These are phyloP conservation scores for Moesziomyces aphidis DNA, from an alignment of 1,284 basidiomycete genomes.

Conservation along the genomic window DNA sequence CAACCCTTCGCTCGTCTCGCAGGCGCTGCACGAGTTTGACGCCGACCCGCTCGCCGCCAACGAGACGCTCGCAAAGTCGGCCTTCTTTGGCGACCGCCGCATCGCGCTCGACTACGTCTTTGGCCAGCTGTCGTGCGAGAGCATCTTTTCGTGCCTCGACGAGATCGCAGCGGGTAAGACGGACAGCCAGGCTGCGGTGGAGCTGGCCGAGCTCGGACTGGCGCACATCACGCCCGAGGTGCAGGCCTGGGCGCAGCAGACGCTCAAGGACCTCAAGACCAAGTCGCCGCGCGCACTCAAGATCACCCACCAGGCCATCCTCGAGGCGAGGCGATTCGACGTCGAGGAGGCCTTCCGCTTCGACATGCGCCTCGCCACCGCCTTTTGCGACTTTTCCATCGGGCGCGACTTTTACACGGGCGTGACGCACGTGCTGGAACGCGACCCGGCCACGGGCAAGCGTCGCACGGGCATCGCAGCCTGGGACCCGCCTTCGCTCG, in stretches of 20 bases:
- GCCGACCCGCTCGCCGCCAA: slow-evolving; percentile 50
- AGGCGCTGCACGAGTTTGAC: slow-evolving; percentile 54
- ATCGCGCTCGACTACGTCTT: slow-evolving; percentile 64
- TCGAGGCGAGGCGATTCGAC: slow-evolving; percentile 49
- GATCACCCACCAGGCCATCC: slow-evolving; percentile 57
- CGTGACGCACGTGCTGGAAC: slow-evolving; percentile 58
- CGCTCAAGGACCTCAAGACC: slow-evolving; percentile 51
- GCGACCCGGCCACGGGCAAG: slow-evolving; percentile 63
- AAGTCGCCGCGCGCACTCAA: slow-evolving; percentile 64
- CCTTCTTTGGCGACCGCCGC: slow-evolving; percentile 58
- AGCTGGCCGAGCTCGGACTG: slow-evolving; percentile 44
- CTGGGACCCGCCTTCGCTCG: slow-evolving; percentile 57
- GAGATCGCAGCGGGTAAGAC: slow-evolving; percentile 33
- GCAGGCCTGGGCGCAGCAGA: slow-evolving; percentile 51
- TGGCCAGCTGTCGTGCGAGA: slow-evolving; percentile 57
- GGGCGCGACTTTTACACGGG: slow-evolving; percentile 68
- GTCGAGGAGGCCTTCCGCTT: slow-evolving; percentile 58
- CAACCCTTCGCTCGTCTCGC: slow-evolving; percentile 40
- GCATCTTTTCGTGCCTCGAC: slow-evolving; percentile 51
- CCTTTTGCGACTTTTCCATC: slow-evolving; percentile 64
- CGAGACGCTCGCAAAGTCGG: slow-evolving; percentile 42
- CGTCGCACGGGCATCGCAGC: slow-evolving; percentile 50
- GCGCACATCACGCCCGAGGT: slow-evolving; percentile 33
- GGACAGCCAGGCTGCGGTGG: slow-evolving; percentile 45
- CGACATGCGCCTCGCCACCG: slow-evolving; percentile 65